A percentile compares a stretch with the other conserved stretches of the same genome.
Evolutionary conservation across 768 basidiomycete species (phyloP).

Genomic region (Lentinula detonsa): DNA sequence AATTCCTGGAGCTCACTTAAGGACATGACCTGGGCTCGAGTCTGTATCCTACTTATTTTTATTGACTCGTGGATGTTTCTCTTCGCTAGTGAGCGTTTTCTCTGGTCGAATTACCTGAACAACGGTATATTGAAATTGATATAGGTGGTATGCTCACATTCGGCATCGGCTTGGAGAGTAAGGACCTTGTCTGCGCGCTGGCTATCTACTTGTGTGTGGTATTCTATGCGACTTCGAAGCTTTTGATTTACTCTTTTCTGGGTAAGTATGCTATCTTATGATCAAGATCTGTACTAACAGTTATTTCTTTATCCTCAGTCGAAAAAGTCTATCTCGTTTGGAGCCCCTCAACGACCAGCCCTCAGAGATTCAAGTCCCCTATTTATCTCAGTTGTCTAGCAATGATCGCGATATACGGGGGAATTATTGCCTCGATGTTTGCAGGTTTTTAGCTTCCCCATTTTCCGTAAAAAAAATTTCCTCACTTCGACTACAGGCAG

Average conservation of each 20-base stretch:
- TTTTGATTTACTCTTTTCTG: neutral
- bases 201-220: neutral
- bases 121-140: neutral
- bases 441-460: neutral
- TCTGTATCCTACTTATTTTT: neutral
- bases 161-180: neutral
- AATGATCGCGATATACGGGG: neutral
- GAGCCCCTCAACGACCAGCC: neutral
- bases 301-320: neutral
- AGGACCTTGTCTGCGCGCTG: neutral
- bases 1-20: neutral
- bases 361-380: neutral
- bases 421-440: neutral
- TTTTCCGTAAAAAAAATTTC: neutral
- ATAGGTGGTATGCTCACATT: neutral
- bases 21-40: neutral
- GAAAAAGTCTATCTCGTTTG: constrained; percentile 2
- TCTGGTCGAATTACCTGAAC: neutral
- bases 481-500: neutral
- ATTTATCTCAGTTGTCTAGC: neutral
- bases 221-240: constrained; percentile 1
- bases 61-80: constrained; percentile 4
- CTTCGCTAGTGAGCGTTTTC: neutral
- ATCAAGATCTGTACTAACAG: neutral
- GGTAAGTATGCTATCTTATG: neutral